Evolutionary conservation across 2,329 filamentous ascomycete genomes (phyloP), one percentile per base, ranked within the genome.

Genomic region (Clarireedia monteithiana): DNA sequence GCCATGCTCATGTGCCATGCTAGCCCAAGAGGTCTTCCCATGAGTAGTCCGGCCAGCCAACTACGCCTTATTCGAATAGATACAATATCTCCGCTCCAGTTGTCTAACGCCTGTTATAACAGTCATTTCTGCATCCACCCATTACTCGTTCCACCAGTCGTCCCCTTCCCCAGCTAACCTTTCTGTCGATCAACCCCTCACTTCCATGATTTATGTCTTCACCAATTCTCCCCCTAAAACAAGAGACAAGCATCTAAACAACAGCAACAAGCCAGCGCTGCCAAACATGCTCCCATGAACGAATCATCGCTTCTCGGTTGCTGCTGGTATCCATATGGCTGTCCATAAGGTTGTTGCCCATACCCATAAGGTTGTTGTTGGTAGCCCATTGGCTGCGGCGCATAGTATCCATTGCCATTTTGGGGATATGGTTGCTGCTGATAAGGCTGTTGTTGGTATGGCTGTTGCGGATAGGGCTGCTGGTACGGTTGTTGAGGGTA

Each of bases 261-360:
- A 62, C 76, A 78, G 62, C 76, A 78, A 63, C 75, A 77, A 39
- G 76, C 75, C 66, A 77, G 59, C 54, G 68, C 70, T 9, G 71
- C 76, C 58, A 75, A 65, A 45, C 75, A 60, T 15, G 70, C 75
- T 3, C 71, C 72, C 39, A 74, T 68, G 36, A 76, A 64, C 2
- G 75, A 75, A 4, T 50, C 60, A 56, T 71, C 68, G 36, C 69
- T 61, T 52, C 73, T 73, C 57, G 74, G 72, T 5, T 69, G 66
- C 39, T 69, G 57, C 45, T 60, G 61, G 5, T 55, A 58, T 9
- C 53, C 58, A 50, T 65, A 64, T 5, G 36, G 36, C 15, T 53
- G 51, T 12, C 62, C 63, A 27, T 59, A 57, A 20, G 48, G 52
- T 17, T 53, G 48, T 26, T 48, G 48, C 27, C 57, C 49, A 51